Conservation (phyloP, 768 basidiomycete genomes). For the Lyophyllum shimeji region DNA sequence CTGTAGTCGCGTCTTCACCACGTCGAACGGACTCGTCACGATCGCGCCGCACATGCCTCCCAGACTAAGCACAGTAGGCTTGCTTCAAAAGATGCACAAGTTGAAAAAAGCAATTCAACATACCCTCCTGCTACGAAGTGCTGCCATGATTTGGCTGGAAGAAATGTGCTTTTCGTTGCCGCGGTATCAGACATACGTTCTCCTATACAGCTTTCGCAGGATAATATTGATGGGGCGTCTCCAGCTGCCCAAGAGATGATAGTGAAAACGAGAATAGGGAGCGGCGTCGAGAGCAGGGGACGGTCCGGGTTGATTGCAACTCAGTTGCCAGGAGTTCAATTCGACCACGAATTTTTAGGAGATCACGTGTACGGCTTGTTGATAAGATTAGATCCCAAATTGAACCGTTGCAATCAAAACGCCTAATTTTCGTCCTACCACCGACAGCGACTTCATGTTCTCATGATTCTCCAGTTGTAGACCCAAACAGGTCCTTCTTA, state of each 20-base stretch:
- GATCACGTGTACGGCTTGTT: constrained; percentile 12
- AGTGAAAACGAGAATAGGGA: not conserved
- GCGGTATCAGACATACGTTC: constrained; percentile 23
- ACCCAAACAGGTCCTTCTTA: not conserved
- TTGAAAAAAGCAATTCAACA: constrained; percentile 26
- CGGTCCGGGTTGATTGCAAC: not conserved
- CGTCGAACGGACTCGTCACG: constrained; percentile 96
- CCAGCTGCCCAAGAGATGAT: not conserved
- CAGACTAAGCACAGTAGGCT: constrained; percentile 49
- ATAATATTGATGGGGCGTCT: not conserved
- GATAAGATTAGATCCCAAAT: constrained; percentile 16
- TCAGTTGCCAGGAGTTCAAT: too few relatives aligned
- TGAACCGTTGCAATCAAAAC: not conserved
- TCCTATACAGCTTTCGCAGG: constrained; percentile 2
- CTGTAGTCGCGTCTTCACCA: constrained; percentile 96
- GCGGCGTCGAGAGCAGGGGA: not conserved
- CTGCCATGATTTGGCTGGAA: constrained; percentile 79
- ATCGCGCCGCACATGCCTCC: constrained; percentile 98
- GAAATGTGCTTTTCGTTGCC: constrained; percentile 32
- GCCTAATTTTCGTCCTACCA: constrained; percentile 1
- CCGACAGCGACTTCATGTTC: constrained; percentile 5
- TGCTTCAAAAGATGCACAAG: not conserved
- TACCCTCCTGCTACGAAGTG: constrained; percentile 89
- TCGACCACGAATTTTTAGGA: constrained; percentile 12
- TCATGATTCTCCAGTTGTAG: constrained; percentile 3